Percentiles rank a stretch among this genome's conserved stretches.
phyloP scores from a whole-genome alignment of 768 basidiomycete genomes.

The Panus rudis region DNA sequence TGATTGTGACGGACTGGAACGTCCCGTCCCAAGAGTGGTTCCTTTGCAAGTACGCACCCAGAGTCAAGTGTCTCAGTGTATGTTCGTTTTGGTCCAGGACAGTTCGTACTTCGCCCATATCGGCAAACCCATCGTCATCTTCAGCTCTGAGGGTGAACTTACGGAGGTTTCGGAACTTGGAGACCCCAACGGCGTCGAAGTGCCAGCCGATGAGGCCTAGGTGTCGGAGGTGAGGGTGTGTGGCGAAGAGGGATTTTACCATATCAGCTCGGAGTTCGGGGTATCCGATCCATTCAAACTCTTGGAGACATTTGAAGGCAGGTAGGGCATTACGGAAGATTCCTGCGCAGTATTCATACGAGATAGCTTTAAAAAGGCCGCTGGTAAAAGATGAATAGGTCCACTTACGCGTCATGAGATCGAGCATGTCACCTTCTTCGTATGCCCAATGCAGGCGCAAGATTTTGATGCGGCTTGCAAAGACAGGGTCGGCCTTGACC shows the following conservation, averaged over 20 bases:
- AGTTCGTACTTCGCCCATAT: constrained; percentile 59
- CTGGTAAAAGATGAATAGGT: not conserved
- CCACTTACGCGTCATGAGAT: constrained; percentile 47
- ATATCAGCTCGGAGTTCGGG: constrained; percentile 64
- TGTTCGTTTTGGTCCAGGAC: constrained; percentile 54
- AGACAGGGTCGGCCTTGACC: constrained; percentile 53
- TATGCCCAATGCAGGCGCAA: constrained; percentile 64
- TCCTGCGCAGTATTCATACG: constrained; percentile 26
- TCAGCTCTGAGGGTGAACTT: constrained; percentile 65
- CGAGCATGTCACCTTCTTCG: constrained; percentile 62
- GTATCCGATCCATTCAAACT: constrained; percentile 76
- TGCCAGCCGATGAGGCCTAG: constrained; percentile 69
- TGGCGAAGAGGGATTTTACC: constrained; percentile 49
- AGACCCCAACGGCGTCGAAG: constrained; percentile 62
- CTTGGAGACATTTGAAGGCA: constrained; percentile 50
- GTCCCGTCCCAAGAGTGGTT: constrained; percentile 62
- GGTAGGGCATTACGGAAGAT: constrained; percentile 59
- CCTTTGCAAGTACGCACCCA: constrained; percentile 62
- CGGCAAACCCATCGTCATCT: constrained; percentile 65
- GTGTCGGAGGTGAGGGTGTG: constrained; percentile 45
- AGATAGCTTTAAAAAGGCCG: not conserved
- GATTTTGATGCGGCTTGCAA: constrained; percentile 52
- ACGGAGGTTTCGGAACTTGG: constrained; percentile 49
- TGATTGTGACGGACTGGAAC: constrained; percentile 56
- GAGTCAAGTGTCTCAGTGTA: constrained; percentile 54